Percentiles rank a stretch among this genome's conserved stretches.
Evolutionary conservation across 371 early-diverging fungal genomes (phyloP).

Genomic region (Globomyces sp.): DNA sequence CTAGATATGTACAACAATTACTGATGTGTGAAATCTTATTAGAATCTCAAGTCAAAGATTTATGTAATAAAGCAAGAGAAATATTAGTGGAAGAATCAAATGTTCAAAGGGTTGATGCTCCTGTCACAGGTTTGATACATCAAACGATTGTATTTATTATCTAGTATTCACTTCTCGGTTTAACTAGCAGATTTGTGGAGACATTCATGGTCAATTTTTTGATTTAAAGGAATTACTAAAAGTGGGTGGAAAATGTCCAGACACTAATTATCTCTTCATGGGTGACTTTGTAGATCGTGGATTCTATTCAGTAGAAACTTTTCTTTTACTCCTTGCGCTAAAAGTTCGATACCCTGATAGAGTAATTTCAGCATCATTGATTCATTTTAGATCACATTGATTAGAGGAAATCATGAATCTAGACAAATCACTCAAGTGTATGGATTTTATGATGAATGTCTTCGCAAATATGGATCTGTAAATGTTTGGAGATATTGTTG

Average conservation of each 20-base stretch:
- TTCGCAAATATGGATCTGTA: conserved; percentile 95
- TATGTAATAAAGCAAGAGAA: conserved; percentile 92
- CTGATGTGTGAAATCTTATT: conserved; percentile 87
- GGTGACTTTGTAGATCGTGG: conserved; percentile 99
- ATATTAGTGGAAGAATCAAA: conserved; percentile 94
- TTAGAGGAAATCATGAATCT: conserved; percentile 99
- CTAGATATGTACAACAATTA: conserved; percentile 84
- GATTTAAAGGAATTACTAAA: conserved; percentile 95
- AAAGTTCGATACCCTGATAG: conserved; percentile 69
- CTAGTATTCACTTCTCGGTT: background rate
- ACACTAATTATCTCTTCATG: conserved; percentile 97
- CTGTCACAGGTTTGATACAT: conserved; percentile 78
- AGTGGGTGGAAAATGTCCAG: conserved; percentile 95
- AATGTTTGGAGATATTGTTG: conserved; percentile 98
- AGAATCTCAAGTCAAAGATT: conserved; percentile 88
- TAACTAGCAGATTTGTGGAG: conserved; percentile 87
- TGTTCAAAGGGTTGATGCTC: conserved; percentile 94
- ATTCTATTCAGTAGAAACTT: conserved; percentile 98
- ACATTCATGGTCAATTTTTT: conserved; percentile 98
- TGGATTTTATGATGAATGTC: conserved; percentile 99
- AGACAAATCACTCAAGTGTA: conserved; percentile 99
- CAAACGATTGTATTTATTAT: background rate
- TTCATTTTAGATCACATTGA: conserved; percentile 78
- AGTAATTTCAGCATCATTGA: conserved; percentile 18
- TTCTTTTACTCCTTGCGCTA: conserved; percentile 93